phyloP scores from a whole-genome alignment of 768 basidiomycete genomes.

The Cystobasidium onofrii region DNA sequence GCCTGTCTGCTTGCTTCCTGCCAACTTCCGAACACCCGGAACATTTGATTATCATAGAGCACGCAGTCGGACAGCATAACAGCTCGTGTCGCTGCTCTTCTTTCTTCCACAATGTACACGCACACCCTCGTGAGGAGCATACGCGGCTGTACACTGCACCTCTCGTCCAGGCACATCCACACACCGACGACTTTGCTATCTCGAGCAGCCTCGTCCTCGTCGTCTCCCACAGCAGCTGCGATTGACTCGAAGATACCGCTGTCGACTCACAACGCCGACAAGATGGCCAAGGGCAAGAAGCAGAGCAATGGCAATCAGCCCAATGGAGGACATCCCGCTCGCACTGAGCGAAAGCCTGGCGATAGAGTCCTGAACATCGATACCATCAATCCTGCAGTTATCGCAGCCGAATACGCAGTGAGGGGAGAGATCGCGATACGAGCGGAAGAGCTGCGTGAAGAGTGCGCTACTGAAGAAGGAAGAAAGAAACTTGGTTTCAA shows the following conservation, averaged over 20 bases:
- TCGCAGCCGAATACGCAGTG: conserved; percentile 90
- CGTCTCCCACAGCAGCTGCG: not conserved
- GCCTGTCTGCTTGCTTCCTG: too few species aligned
- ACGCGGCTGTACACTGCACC: not conserved
- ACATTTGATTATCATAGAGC: too few species aligned
- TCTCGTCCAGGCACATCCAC: not conserved
- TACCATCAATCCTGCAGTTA: conserved; percentile 71
- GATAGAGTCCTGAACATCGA: conserved; percentile 52
- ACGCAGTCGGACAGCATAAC: not conserved
- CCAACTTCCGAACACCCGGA: too few species aligned
- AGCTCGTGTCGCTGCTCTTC: not conserved
- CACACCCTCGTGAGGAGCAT: not conserved
- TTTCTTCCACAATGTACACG: not conserved
- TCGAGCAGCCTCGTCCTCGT: not conserved
- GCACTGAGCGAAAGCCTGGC: not conserved
- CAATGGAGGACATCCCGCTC: not conserved
- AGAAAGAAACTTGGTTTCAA: conserved; percentile 64
- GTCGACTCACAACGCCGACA: not conserved
- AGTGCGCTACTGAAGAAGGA: conserved; percentile 54
- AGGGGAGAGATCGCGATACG: conserved; percentile 94
- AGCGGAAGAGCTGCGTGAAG: conserved; percentile 70
- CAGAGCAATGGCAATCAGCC: not conserved
- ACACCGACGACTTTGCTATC: not conserved
- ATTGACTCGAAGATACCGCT: not conserved
- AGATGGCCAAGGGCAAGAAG: not conserved